phyloP scores from a whole-genome alignment of 495 filamentous ascomycete species.

The Xylaria acuta region DNA sequence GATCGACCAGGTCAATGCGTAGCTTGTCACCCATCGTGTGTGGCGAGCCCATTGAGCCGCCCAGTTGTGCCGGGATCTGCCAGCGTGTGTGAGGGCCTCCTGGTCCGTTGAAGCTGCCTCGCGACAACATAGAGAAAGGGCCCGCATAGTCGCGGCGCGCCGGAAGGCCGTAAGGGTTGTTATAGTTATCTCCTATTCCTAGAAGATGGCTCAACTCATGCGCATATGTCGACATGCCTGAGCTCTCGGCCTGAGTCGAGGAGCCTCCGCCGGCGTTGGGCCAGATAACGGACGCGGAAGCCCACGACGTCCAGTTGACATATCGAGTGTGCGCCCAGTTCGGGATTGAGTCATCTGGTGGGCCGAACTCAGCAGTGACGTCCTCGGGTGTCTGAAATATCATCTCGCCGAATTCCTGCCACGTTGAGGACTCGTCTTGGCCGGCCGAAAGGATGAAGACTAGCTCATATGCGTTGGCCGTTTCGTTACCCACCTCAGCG shows the following conservation, averaged over 20 bases:
- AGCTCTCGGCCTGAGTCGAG: conserved; percentile 51
- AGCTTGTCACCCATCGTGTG: conserved; percentile 52
- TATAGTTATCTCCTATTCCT: conserved; percentile 53
- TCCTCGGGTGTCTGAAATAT: conserved; percentile 45
- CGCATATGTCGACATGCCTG: conserved; percentile 49
- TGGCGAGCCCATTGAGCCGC: conserved; percentile 46
- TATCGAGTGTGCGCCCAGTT: conserved; percentile 50
- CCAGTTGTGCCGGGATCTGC: conserved; percentile 47
- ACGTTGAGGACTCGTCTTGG: conserved; percentile 52
- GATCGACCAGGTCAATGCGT: conserved; percentile 44
- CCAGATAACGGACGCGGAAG: conserved; percentile 46
- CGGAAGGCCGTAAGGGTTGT: conserved; percentile 49
- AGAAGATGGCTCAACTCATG: conserved; percentile 51
- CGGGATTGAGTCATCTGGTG: conserved; percentile 41
- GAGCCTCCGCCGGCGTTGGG: conserved; percentile 51
- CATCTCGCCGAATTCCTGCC: conserved; percentile 55
- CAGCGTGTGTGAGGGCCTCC: conserved; percentile 52
- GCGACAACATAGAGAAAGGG: conserved; percentile 48
- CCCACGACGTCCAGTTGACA: conserved; percentile 52
- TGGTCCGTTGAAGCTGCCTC: conserved; percentile 52
- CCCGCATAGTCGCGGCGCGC: conserved; percentile 47
- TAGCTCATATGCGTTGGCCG: conserved; percentile 43
- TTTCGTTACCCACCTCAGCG: conserved; percentile 45
- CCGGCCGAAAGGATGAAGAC: conserved; percentile 52
- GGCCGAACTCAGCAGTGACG: conserved; percentile 48